Percentiles rank a stretch among this genome's conserved stretches.
Evolutionary conservation across 208 protist species (phyloP).

Genomic region (Leptomonas pyrrhocoris): DNA sequence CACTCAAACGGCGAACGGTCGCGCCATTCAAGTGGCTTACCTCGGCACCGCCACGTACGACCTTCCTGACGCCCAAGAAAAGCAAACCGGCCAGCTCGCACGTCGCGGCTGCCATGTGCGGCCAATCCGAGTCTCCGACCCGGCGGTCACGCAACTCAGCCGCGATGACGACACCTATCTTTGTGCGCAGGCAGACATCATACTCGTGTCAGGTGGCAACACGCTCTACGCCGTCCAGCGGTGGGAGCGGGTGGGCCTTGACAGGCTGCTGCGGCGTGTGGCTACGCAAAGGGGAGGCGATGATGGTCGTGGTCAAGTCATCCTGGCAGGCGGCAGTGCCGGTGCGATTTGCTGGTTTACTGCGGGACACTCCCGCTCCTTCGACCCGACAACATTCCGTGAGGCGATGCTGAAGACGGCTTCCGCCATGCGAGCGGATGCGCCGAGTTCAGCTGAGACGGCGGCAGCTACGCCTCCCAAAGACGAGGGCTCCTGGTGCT

Average conservation of each 20-base stretch:
- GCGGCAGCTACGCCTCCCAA: no score
- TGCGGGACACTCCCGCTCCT: constrained; percentile 85
- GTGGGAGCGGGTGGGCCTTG: constrained; percentile 82
- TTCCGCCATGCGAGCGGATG: neutral
- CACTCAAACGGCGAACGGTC: constrained; percentile 9
- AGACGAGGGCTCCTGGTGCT: constrained; percentile 61
- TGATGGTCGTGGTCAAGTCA: constrained; percentile 1
- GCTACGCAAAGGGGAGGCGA: constrained; percentile 7
- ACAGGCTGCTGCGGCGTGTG: constrained; percentile 38
- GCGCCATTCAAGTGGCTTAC: constrained; percentile 64
- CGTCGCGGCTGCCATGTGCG: constrained; percentile 60
- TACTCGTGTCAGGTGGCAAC: constrained; percentile 89
- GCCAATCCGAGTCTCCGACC: constrained; percentile 58
- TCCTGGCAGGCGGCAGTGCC: constrained; percentile 85
- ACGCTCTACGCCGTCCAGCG: constrained; percentile 87
- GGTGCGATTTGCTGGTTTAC: constrained; percentile 91
- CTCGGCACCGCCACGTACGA: constrained; percentile 89
- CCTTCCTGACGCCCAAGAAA: constrained; percentile 37
- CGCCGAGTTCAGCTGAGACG: constrained; percentile 4
- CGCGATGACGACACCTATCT: constrained; percentile 35
- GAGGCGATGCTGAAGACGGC: constrained; percentile 34
- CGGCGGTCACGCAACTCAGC: constrained; percentile 19
- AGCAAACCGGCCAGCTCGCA: constrained; percentile 47
- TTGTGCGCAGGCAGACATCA: constrained; percentile 50
- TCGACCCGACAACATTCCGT: constrained; percentile 74